phyloP scores from a whole-genome alignment of 495 filamentous ascomycete species.

The Trypethelium eluteriae region DNA sequence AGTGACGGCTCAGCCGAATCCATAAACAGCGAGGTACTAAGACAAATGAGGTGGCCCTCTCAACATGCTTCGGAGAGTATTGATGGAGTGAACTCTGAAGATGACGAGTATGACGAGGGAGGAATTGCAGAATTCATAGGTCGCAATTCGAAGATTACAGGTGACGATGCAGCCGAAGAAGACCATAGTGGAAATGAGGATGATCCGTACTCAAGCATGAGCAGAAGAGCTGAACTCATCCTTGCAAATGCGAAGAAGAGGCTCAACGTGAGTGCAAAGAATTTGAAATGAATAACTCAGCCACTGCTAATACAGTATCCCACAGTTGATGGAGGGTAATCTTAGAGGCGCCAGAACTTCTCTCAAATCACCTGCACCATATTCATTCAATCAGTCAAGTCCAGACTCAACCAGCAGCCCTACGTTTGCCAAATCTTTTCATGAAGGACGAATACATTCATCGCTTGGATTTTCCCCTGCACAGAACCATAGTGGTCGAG shows the following conservation, averaged over 20 bases:
- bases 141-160: neutral
- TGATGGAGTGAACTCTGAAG: neutral
- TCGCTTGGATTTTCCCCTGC: slow-evolving; percentile 10
- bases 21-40: neutral
- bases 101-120: neutral
- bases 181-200: slow-evolving; percentile 39
- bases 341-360: slow-evolving; percentile 70
- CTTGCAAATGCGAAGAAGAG: slow-evolving; percentile 83
- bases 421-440: neutral
- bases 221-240: slow-evolving; percentile 76
- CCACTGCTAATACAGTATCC: slow-evolving; percentile 19
- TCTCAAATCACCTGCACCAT: slow-evolving; percentile 31
- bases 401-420: neutral
- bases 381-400: neutral
- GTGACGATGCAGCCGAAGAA: slow-evolving; percentile 26
- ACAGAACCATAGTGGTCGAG: neutral
- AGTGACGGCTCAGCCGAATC: slow-evolving; percentile 4
- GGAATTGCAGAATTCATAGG: neutral
- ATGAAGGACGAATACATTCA: neutral
- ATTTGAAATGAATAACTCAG: neutral
- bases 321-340: slow-evolving; percentile 86
- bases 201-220: slow-evolving; percentile 57
- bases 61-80: neutral
- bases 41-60: slow-evolving; percentile 2
- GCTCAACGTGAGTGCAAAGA: slow-evolving; percentile 57